phyloP scores from a whole-genome alignment of 805 yeast genomes.

The Sugiyamaella valdiviana region DNA sequence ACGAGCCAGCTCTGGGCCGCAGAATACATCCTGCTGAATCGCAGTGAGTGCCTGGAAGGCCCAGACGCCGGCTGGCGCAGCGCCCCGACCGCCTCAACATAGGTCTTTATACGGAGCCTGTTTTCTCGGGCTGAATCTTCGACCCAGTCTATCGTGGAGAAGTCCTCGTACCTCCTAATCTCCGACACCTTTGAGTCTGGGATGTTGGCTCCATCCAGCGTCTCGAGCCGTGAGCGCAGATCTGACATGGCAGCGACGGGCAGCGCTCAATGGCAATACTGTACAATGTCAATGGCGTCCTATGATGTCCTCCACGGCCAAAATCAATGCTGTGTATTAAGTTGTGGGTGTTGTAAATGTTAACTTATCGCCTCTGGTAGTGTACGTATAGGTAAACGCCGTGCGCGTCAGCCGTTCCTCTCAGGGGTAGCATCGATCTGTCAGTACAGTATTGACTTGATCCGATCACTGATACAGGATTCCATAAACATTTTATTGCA shows the following conservation, averaged over 20 bases:
- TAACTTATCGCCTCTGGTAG: no score
- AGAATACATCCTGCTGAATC: constrained; percentile 15
- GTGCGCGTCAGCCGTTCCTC: no score
- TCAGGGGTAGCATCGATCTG: no score
- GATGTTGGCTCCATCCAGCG: constrained; percentile 3
- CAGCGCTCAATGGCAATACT: neutral
- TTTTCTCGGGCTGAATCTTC: constrained; percentile 42
- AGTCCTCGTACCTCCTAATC: constrained; percentile 39
- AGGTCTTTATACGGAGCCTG: constrained; percentile 18
- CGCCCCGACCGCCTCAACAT: constrained; percentile 9
- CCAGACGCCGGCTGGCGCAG: constrained; percentile 5
- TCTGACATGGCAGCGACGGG: neutral
- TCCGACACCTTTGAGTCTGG: constrained; percentile 13
- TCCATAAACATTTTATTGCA: no score
- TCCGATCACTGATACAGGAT: no score
- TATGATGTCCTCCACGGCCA: no score
- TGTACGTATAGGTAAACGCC: no score
- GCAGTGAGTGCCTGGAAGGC: constrained; percentile 9
- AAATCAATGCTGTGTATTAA: no score
- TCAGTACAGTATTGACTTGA: no score
- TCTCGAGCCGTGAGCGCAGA: neutral
- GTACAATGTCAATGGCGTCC: no score
- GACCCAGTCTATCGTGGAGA: constrained; percentile 51
- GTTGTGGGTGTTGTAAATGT: no score
- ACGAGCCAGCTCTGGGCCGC: constrained; percentile 62